phyloP scores from a whole-genome alignment of 805 yeast species.

The Zygoascus biomembranicola region DNA sequence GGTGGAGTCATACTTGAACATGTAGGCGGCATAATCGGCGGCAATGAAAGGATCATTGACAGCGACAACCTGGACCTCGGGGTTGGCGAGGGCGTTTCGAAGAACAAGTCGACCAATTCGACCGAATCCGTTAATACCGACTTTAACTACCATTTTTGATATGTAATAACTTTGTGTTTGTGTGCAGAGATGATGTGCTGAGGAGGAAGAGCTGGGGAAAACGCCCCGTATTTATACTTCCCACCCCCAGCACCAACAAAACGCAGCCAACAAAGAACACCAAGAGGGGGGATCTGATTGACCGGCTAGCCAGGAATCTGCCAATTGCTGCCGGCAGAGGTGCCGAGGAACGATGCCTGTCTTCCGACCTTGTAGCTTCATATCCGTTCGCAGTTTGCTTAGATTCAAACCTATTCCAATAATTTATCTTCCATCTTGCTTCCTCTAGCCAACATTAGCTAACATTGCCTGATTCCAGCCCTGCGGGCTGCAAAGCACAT shows the following conservation, averaged over 20 bases:
- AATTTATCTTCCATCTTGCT: no score
- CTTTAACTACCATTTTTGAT: conserved; percentile 39
- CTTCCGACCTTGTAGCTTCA: no score
- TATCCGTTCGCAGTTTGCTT: no score
- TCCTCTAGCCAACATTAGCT: no score
- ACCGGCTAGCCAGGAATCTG: no score
- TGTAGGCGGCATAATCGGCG: conserved; percentile 86
- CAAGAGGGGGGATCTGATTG: not conserved
- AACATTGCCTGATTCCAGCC: no score
- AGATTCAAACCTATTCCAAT: no score
- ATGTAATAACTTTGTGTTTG: not conserved
- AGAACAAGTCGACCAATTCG: conserved; percentile 85
- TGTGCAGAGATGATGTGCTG: not conserved
- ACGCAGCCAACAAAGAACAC: not conserved
- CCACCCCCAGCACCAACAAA: not conserved
- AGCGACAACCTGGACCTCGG: conserved; percentile 75
- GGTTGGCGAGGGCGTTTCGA: conserved; percentile 68
- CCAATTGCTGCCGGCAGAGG: no score
- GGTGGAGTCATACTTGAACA: conserved; percentile 93
- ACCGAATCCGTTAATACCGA: conserved; percentile 94
- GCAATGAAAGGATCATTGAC: conserved; percentile 88
- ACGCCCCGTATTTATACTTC: not conserved
- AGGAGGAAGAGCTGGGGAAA: not conserved
- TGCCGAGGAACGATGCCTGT: no score
- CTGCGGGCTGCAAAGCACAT: no score